A percentile compares a stretch with the other conserved stretches of the same genome.
phyloP scores from a whole-genome alignment of 441 rosid species.

The Brassica hybrid region DNA sequence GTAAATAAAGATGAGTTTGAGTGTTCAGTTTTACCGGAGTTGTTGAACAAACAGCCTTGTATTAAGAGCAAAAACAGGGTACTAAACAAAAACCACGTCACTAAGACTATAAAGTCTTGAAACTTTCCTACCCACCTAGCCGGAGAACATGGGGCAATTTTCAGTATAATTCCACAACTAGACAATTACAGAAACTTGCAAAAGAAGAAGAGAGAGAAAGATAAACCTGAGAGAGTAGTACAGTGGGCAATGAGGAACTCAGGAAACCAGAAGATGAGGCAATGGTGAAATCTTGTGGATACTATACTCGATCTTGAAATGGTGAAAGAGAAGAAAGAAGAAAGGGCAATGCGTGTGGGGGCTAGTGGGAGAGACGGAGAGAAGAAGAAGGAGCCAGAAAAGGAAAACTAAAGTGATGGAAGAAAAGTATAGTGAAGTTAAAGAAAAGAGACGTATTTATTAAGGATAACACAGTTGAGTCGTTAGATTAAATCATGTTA shows the following conservation, averaged over 20 bases:
- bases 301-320: slow-evolving; percentile 29
- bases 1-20: slow-evolving; percentile 36
- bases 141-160: slow-evolving; percentile 32
- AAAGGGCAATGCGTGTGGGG: slow-evolving; percentile 29
- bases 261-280: slow-evolving; percentile 1
- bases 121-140: slow-evolving; percentile 33
- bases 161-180: slow-evolving; percentile 21
- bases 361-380: slow-evolving; percentile 29
- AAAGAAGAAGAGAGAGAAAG: background rate
- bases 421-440: slow-evolving; percentile 28
- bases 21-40: slow-evolving; percentile 31
- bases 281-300: background rate
- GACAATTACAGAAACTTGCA: slow-evolving; percentile 12
- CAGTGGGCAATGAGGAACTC: slow-evolving; percentile 20
- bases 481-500: slow-evolving; percentile 29
- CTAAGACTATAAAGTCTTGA: slow-evolving; percentile 17
- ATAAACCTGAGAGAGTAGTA: slow-evolving; percentile 30
- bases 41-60: slow-evolving; percentile 38
- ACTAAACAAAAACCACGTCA: slow-evolving; percentile 32
- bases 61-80: slow-evolving; percentile 20
- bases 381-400: slow-evolving; percentile 20
- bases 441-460: slow-evolving; percentile 36
- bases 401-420: background rate
- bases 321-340: slow-evolving; percentile 26
- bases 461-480: slow-evolving; percentile 34